A percentile compares a stretch with the other conserved stretches of the same genome.
phyloP scores from a whole-genome alignment of 805 yeast genomes.

The Candida nanaspora region DNA sequence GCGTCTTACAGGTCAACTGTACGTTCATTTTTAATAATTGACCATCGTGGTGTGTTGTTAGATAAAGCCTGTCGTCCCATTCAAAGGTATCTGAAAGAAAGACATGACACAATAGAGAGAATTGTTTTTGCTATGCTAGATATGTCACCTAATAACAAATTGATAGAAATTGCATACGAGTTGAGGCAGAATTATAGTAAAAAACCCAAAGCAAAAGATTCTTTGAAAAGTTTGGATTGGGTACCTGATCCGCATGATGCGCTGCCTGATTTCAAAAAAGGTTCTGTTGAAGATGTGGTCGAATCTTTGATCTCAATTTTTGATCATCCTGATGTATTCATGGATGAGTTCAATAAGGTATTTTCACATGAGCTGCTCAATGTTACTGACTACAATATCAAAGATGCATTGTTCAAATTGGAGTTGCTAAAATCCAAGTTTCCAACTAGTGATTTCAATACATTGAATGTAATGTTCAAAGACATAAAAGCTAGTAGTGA shows the following conservation, averaged over 20 bases:
- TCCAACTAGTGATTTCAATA: constrained; percentile 58
- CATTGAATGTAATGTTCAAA: constrained; percentile 76
- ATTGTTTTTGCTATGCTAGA: constrained; percentile 68
- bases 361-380: constrained; percentile 53
- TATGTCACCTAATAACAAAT: constrained; percentile 29
- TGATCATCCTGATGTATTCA: constrained; percentile 60
- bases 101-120: constrained; percentile 65
- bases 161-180: constrained; percentile 50
- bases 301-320: constrained; percentile 66
- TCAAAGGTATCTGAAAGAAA: constrained; percentile 57
- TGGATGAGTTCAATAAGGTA: constrained; percentile 53
- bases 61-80: constrained; percentile 77
- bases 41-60: constrained; percentile 77
- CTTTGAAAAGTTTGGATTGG: constrained; percentile 53
- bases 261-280: constrained; percentile 69
- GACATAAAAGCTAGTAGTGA: constrained; percentile 56
- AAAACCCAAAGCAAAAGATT: constrained; percentile 26
- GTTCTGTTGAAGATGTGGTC: constrained; percentile 56
- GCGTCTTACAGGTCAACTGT: constrained; percentile 65
- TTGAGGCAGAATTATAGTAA: constrained; percentile 29
- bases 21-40: constrained; percentile 64
- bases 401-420: constrained; percentile 35
- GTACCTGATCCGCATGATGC: constrained; percentile 86
- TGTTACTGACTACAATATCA: constrained; percentile 31
- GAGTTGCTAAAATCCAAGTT: constrained; percentile 53